Conservation (phyloP, 306 rosid genomes). For the Clitoria ternatea region DNA sequence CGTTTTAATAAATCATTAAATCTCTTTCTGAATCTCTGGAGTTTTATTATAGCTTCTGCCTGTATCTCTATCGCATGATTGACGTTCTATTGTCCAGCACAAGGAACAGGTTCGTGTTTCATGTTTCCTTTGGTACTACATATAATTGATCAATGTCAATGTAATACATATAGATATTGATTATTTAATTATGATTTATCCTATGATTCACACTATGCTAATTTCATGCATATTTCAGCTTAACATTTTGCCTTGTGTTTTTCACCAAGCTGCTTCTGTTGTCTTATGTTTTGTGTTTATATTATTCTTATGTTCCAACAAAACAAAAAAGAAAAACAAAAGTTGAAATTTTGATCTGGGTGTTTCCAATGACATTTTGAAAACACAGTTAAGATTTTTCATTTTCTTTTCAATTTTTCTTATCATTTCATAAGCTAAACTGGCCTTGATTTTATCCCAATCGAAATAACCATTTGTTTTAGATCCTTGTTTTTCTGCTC, state of each 20-base stretch:
- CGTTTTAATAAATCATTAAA: neutral
- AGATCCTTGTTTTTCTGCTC: slow-evolving; percentile 8
- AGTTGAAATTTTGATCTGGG: slow-evolving; percentile 30
- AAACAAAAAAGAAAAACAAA: neutral
- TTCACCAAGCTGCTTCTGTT: neutral
- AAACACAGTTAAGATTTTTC: too few relatives aligned
- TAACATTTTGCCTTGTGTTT: neutral
- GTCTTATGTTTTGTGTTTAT: neutral
- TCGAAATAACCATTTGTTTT: slow-evolving; percentile 1
- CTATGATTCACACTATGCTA: neutral
- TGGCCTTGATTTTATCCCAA: neutral
- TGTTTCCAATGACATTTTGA: too few relatives aligned
- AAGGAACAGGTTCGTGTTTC: slow-evolving; percentile 33
- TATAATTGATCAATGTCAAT: neutral
- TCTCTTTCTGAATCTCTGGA: slow-evolving; percentile 24
- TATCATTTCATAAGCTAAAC: neutral
- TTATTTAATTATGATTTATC: neutral
- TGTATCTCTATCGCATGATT: neutral
- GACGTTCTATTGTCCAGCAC: slow-evolving; percentile 4
- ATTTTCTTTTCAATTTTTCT: neutral
- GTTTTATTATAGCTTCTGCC: neutral
- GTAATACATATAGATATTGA: neutral
- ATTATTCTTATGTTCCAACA: neutral
- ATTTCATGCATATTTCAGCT: neutral
- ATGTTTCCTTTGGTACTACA: neutral